Conservation (phyloP, 1,284 basidiomycete genomes). For the Megacollybia platyphylla region DNA sequence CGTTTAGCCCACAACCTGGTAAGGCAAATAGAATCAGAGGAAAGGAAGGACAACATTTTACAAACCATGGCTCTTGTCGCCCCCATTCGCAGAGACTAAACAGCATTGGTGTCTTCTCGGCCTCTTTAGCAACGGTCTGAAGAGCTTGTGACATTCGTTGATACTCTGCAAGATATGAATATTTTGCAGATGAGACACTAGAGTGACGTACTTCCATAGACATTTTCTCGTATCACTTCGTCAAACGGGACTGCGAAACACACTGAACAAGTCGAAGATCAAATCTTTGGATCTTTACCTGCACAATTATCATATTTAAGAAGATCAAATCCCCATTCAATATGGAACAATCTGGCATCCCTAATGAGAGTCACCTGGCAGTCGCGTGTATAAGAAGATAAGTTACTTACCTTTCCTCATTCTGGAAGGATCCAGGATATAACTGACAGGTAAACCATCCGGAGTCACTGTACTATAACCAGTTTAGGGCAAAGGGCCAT, state of each 20-base stretch:
- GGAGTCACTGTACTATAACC: conserved; percentile 28
- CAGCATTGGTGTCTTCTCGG: conserved; percentile 31
- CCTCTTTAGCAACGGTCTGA: conserved; percentile 23
- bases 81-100: conserved; percentile 50
- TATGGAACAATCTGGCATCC: conserved; percentile 31
- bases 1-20: conserved; percentile 26
- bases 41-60: conserved; percentile 1
- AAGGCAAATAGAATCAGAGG: too few relatives aligned
- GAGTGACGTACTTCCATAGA: conserved; percentile 35
- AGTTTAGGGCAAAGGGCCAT: not conserved
- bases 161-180: conserved; percentile 21
- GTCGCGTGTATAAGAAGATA: not conserved
- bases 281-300: conserved; percentile 14
- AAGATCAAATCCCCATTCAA: conserved; percentile 47
- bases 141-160: conserved; percentile 43
- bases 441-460: conserved; percentile 37
- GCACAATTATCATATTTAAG: conserved; percentile 51
- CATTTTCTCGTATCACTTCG: conserved; percentile 35
- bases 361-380: conserved; percentile 12
- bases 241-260: conserved; percentile 33
- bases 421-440: conserved; percentile 36
- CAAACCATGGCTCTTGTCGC: conserved; percentile 18
- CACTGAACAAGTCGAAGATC: not conserved
- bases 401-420: conserved; percentile 23
- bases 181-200: conserved; percentile 1